Evolutionary conservation across 805 yeast genomes (phyloP), one percentile per base, ranked within the genome.

Genomic region (Nematodospora valgi): DNA sequence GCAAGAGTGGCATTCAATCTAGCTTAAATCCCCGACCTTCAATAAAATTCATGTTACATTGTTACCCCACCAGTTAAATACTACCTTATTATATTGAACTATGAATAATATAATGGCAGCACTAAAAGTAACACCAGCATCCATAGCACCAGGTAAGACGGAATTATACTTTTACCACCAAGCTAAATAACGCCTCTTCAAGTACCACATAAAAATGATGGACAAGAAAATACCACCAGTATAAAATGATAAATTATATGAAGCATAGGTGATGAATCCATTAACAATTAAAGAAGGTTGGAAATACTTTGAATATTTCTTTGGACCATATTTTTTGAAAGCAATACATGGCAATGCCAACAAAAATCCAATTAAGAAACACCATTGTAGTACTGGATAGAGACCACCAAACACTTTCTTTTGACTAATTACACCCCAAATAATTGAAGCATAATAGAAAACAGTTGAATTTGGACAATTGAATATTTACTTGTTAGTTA

Each of bases 121-220:
- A 34, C 74, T 54, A 41, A 77, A 64, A 1, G 82, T 82, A 18
- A 75, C 68, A 17, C 82, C 83, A 2, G 80, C 72, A n/a, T 60
- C 49, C 24, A 78, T 54, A 4, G 71, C 79, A 20, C 76, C 64
- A n/a, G 73, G 55, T 33, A 79, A 52, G 26, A 78, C 62, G 51
- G 76, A 79, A 50, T 78, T 79, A 56, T 81, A 80, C 54, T 78
- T 80, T 22, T 77, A 74, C 86, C 81, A 80, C 81, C 81, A 69
- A 17, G 66, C 51, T 33, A 61, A 47, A 52, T 68, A 70, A 43
- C 59, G 54, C 33, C 59, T 56, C 45, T 70, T 67, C 46, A 76
- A 53, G 47, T 62, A 68, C 56, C 62, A 71, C 52, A 74, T 75
- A 56, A 78, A 80, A 3, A 62, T 32, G 37, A 63, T 62, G 2